Conservation (phyloP, 2,329 filamentous ascomycete genomes). For the Cucurbitaria berberidis region DNA sequence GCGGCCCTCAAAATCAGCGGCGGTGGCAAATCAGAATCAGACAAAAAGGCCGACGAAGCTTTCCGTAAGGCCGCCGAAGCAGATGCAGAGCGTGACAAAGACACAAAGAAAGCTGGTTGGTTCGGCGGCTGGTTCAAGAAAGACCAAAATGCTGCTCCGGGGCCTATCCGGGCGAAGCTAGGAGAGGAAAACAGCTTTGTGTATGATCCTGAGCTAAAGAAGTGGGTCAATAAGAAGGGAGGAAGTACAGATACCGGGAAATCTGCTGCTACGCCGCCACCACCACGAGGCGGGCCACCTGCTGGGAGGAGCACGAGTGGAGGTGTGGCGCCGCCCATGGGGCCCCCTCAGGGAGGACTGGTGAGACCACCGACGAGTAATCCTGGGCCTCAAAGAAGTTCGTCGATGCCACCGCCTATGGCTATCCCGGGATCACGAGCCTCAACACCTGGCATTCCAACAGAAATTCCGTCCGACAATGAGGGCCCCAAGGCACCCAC, state of each 20-base stretch:
- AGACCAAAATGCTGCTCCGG: constrained; percentile 66
- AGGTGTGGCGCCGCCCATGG: constrained; percentile 48
- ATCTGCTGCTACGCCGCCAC: constrained; percentile 71
- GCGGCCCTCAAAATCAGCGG: constrained; percentile 54
- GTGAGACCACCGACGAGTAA: constrained; percentile 26
- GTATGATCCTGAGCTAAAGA: constrained; percentile 94
- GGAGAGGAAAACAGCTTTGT: constrained; percentile 93
- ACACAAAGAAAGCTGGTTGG: constrained; percentile 70
- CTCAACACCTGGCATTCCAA: constrained; percentile 42
- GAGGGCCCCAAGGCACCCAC: constrained; percentile 36
- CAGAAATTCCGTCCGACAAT: constrained; percentile 37
- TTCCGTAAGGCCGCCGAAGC: constrained; percentile 82
- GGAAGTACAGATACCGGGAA: constrained; percentile 66
- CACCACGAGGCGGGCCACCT: constrained; percentile 66
- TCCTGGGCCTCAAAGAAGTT: constrained; percentile 36
- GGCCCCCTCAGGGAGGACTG: constrained; percentile 20
- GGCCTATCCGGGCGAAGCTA: constrained; percentile 89
- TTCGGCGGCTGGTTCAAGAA: constrained; percentile 85
- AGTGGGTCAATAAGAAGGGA: constrained; percentile 97
- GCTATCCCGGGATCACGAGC: constrained; percentile 32
- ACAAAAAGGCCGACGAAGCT: constrained; percentile 82
- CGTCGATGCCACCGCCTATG: constrained; percentile 47
- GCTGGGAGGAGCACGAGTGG: constrained; percentile 45
- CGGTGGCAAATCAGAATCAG: constrained; percentile 51
- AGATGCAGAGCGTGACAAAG: constrained; percentile 65